These are phyloP conservation scores for Aureobasidium sp. DNA, from an alignment of 2,329 filamentous ascomycete genomes.

Conservation along the genomic window DNA sequence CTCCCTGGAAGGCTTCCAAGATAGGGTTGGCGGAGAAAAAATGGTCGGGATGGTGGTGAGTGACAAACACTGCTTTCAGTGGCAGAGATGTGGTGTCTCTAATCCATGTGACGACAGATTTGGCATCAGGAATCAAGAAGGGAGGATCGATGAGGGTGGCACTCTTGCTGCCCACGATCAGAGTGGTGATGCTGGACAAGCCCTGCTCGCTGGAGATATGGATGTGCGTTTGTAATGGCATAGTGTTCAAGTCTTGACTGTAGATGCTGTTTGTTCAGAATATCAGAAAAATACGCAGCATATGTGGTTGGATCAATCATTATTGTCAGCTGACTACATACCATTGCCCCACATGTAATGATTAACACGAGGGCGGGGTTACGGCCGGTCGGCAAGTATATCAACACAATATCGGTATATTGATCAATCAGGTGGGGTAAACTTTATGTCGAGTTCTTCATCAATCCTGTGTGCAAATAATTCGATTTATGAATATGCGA, in stretches of 20 bases:
- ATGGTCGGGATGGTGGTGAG: constrained; percentile 30
- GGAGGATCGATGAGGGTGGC: constrained; percentile 25
- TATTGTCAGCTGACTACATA: neutral
- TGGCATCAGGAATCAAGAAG: constrained; percentile 25
- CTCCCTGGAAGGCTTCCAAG: constrained; percentile 21
- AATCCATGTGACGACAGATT: constrained; percentile 22
- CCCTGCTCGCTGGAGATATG: constrained; percentile 19
- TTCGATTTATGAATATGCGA: neutral
- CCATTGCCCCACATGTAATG: neutral
- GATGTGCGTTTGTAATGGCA: constrained; percentile 12
- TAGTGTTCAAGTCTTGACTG: neutral
- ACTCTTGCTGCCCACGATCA: constrained; percentile 18
- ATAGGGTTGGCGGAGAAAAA: constrained; percentile 22
- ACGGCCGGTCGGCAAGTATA: neutral
- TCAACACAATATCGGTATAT: neutral
- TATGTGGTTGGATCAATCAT: neutral
- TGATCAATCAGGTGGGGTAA: neutral
- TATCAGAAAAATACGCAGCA: neutral
- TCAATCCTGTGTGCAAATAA: neutral
- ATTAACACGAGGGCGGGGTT: neutral
- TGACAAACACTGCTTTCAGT: constrained; percentile 26
- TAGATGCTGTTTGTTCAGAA: neutral
- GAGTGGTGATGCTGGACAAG: constrained; percentile 22
- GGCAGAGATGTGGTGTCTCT: constrained; percentile 19
- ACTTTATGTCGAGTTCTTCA: neutral